These are phyloP conservation scores for Ascobolus immersus DNA, from an alignment of 495 filamentous ascomycete species.

Conservation along the genomic window DNA sequence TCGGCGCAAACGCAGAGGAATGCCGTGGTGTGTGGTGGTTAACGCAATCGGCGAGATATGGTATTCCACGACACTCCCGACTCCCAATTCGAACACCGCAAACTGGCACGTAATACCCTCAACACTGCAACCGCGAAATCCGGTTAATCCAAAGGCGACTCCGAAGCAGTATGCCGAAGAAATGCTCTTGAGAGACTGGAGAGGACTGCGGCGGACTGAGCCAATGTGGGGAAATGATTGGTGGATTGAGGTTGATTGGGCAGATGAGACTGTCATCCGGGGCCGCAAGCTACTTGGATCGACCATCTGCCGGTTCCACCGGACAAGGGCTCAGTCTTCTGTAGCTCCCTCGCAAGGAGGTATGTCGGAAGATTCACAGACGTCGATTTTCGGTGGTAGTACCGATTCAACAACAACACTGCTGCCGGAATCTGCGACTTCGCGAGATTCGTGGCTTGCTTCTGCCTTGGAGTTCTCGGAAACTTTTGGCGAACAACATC, in stretches of 20 bases:
- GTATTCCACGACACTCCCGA: conserved; percentile 59
- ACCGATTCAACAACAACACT: no score
- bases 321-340: no score
- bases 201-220: conserved; percentile 55
- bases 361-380: no score
- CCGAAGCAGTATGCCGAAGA: no score
- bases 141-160: no score
- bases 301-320: no score
- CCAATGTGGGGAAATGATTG: conserved; percentile 82
- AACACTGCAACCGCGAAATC: no score
- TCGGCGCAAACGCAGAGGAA: conserved; percentile 23
- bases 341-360: no score
- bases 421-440: no score
- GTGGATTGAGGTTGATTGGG: conserved; percentile 69
- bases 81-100: no score
- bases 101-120: no score
- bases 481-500: conserved; percentile 27
- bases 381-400: no score
- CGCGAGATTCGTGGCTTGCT: conserved; percentile 35
- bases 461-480: conserved; percentile 32
- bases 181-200: conserved; percentile 46
- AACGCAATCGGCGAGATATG: conserved; percentile 86
- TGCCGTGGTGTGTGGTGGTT: conserved; percentile 61
- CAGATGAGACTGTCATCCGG: conserved; percentile 49
- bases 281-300: conserved; percentile 18